A percentile compares a stretch with the other conserved stretches of the same genome.
These are phyloP conservation scores for Flaveria linearis DNA, from an alignment of 129 eudicot genomes.

Conservation along the genomic window DNA sequence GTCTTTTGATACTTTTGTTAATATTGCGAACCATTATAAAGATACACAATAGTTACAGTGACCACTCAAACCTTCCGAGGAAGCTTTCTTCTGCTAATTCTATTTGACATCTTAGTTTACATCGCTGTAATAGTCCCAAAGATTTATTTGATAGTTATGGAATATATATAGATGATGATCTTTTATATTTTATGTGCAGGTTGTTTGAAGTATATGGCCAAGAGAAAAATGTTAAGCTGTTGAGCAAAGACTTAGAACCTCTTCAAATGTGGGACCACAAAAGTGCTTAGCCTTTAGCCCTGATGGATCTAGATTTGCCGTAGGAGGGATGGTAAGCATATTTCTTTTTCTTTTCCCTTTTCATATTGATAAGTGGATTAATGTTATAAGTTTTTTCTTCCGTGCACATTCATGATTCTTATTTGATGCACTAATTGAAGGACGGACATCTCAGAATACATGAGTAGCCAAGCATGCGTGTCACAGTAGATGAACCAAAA, in stretches of 20 bases:
- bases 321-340: slow-evolving; percentile 84
- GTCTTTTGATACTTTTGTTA: slow-evolving; percentile 10
- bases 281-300: slow-evolving; percentile 85
- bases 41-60: neutral
- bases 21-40: neutral
- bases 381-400: neutral
- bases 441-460: slow-evolving; percentile 94
- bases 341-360: neutral
- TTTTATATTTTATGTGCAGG: slow-evolving; percentile 44
- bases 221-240: slow-evolving; percentile 52
- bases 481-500: slow-evolving; percentile 74
- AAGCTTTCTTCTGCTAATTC: slow-evolving; percentile 15
- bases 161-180: neutral
- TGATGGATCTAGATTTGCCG: slow-evolving; percentile 87
- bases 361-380: neutral
- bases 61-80: neutral
- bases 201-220: slow-evolving; percentile 61
- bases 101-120: slow-evolving; percentile 16
- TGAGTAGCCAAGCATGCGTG: slow-evolving; percentile 94
- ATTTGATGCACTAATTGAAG: slow-evolving; percentile 46
- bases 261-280: slow-evolving; percentile 73
- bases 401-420: slow-evolving; percentile 17
- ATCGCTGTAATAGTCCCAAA: neutral
- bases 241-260: slow-evolving; percentile 53
- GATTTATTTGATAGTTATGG: slow-evolving; percentile 14